A percentile compares a stretch with the other conserved stretches of the same genome.
Conservation (phyloP, 768 basidiomycete species). For the Pholiota microspora region DNA sequence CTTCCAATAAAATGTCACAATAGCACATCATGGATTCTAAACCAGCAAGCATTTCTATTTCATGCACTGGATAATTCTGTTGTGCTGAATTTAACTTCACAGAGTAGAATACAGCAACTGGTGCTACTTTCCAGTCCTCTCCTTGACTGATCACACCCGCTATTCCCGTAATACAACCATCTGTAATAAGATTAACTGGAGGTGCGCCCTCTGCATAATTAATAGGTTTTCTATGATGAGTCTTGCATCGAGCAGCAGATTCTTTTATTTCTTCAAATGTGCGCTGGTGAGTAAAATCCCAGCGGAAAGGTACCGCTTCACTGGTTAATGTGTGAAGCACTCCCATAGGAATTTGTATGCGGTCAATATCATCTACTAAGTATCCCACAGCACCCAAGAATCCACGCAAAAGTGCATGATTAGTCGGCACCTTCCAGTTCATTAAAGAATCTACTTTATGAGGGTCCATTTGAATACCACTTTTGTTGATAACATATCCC, state of each 20-base stretch:
- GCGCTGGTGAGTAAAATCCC: slow-evolving; percentile 34
- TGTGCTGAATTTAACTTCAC: neutral
- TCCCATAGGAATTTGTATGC: neutral
- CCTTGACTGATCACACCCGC: neutral
- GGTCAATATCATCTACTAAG: neutral
- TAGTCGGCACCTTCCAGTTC: neutral
- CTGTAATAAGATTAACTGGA: neutral
- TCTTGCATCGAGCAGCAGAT: neutral
- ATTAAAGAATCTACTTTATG: neutral
- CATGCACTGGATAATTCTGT: slow-evolving; percentile 19
- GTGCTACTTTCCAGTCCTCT: neutral
- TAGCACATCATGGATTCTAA: slow-evolving; percentile 27
- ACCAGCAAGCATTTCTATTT: slow-evolving; percentile 32
- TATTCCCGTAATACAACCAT: neutral
- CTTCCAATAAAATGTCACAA: slow-evolving; percentile 24
- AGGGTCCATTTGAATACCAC: neutral
- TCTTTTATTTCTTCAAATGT: neutral
- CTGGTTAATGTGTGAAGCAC: neutral
- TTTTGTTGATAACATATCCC: neutral
- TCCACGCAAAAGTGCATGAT: neutral
- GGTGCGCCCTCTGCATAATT: slow-evolving; percentile 5
- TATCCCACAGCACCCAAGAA: neutral
- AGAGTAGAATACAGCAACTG: neutral
- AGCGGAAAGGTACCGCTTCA: slow-evolving; percentile 32
- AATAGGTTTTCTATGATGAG: slow-evolving; percentile 8